Conservation (phyloP, 495 filamentous ascomycete species). For the Amorphotheca resinae region DNA sequence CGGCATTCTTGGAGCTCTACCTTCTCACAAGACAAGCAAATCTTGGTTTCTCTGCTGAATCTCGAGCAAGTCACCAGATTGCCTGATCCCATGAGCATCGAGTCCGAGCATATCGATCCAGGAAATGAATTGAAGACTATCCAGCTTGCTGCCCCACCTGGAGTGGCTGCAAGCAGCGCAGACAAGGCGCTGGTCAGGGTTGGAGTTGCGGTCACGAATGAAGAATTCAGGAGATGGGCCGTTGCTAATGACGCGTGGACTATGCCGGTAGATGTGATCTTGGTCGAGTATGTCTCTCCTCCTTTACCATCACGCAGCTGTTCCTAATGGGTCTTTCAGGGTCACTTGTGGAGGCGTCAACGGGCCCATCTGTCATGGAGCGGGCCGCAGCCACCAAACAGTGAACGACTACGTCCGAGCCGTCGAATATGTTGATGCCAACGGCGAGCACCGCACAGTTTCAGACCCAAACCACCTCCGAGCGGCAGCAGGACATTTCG, state of each 20-base stretch:
- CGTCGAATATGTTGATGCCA: conserved; percentile 39
- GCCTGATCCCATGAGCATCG: conserved; percentile 27
- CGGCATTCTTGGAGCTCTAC: conserved; percentile 36
- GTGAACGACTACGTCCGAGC: conserved; percentile 34
- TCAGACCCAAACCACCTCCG: conserved; percentile 28
- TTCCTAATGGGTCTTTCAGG: conserved; percentile 11
- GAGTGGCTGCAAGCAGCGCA: conserved; percentile 6
- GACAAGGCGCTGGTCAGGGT: conserved; percentile 28
- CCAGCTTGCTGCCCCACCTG: conserved; percentile 15
- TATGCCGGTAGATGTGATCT: conserved; percentile 35
- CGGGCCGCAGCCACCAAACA: conserved; percentile 31
- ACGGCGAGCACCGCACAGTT: conserved; percentile 32
- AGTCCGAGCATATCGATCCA: conserved; percentile 19
- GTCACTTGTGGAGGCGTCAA: conserved; percentile 41
- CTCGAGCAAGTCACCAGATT: conserved; percentile 28
- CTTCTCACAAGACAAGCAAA: conserved; percentile 32
- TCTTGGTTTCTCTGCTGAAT: conserved; percentile 38
- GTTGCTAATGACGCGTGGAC: conserved; percentile 29
- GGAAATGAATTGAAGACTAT: conserved; percentile 30
- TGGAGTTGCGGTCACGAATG: conserved; percentile 35
- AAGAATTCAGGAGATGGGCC: conserved; percentile 36
- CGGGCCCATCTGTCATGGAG: conserved; percentile 40
- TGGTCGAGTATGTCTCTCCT: conserved; percentile 30
- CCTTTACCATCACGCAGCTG: neutral
- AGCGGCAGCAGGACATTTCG: conserved; percentile 39